Evolutionary conservation across 2,329 filamentous ascomycete genomes (phyloP).

Genomic region (Alternaria brassicae): DNA sequence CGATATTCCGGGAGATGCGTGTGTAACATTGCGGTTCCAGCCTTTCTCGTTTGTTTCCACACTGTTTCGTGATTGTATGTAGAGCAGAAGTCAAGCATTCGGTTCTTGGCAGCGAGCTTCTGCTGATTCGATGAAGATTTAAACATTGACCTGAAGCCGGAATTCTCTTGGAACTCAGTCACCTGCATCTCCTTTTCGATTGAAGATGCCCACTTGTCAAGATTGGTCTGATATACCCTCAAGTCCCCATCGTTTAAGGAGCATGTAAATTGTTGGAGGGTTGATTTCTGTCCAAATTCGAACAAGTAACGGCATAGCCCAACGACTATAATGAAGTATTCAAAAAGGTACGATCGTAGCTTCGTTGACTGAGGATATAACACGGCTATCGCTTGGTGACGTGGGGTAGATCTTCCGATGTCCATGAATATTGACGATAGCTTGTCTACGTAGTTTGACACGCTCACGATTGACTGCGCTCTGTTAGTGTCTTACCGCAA

Average conservation of each 20-base stretch:
- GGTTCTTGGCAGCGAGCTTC: slow-evolving; percentile 28
- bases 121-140: slow-evolving; percentile 21
- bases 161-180: slow-evolving; percentile 39
- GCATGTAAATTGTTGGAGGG: slow-evolving; percentile 40
- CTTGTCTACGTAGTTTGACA: slow-evolving; percentile 50
- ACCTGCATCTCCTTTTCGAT: slow-evolving; percentile 49
- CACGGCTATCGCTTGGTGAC: slow-evolving; percentile 51
- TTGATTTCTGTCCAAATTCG: slow-evolving; percentile 44
- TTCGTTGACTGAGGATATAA: slow-evolving; percentile 51
- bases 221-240: slow-evolving; percentile 43
- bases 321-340: slow-evolving; percentile 55
- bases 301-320: slow-evolving; percentile 50
- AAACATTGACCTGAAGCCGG: slow-evolving; percentile 29
- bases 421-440: slow-evolving; percentile 52
- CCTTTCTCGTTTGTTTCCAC: slow-evolving; percentile 55
- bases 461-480: slow-evolving; percentile 40
- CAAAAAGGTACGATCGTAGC: slow-evolving; percentile 46
- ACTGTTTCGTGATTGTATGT: slow-evolving; percentile 50
- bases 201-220: slow-evolving; percentile 44
- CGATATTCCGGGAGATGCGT: slow-evolving; percentile 27
- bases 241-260: slow-evolving; percentile 45
- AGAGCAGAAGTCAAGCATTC: slow-evolving; percentile 52
- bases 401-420: slow-evolving; percentile 49
- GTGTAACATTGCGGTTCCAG: slow-evolving; percentile 47
- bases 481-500: slow-evolving; percentile 9